Evolutionary conservation across 306 rosid species (phyloP), one percentile per base, ranked within the genome.

Genomic region (Cicer yamashitae): DNA sequence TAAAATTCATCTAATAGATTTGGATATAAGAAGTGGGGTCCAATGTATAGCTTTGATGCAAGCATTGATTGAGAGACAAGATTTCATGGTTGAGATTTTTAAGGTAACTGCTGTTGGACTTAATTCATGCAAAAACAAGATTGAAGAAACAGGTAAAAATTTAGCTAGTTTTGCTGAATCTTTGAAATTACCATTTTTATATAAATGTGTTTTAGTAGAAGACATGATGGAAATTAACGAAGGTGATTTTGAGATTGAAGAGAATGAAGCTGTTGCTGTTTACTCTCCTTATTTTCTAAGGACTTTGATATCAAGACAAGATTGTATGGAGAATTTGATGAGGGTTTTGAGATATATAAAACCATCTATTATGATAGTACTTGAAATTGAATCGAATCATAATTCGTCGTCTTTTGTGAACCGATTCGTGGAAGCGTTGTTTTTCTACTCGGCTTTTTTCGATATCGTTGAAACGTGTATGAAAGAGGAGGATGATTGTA

Each of bases 301-400:
- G 60, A 79, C 73, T 6, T 73, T 91, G 87, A 68, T 93, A 37
- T 38, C 79, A 39, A 88, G 73, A 76, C 90, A 90, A 18, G 48
- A 57, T 15, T 74, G 85, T 76, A 73, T 93, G 83, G 93, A 91
- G 74, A 91, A 82, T 43, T 56, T 91, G 75, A 93, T 93, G 98
- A 59, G 87, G 48, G 84, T 84, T 46, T 62, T 89, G 7, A 84
- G 86, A 67, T 87, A 77, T 8, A 84, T 88, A 7, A 86, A 53
- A 37, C 97, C 93, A 4, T 45, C 77, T 13, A 50, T 91, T 37
- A 89, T 89, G 96, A 70, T 88, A 17, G 89, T 89, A 0, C 46
- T 72, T 15, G 98, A 91, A 75, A 65, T 65, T 0, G 96, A 93
- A 75, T 91, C 86, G 2, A 87, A 84, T n/a, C 91, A 70, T 22